Conservation (phyloP, 2,329 filamentous ascomycete genomes). For the Ceratocystis albifundus region DNA sequence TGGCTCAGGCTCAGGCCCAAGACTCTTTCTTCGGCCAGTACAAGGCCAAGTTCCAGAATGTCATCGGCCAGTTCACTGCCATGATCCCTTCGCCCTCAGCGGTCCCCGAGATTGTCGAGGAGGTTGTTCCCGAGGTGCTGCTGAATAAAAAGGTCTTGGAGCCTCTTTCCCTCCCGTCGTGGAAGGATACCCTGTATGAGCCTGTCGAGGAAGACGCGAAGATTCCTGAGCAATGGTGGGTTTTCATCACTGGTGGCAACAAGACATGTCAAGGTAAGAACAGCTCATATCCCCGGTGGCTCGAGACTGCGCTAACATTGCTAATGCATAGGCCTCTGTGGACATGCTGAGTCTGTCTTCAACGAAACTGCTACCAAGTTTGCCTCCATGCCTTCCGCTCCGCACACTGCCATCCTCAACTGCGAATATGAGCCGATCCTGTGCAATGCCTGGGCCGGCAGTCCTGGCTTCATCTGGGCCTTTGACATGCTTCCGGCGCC, state of each 20-base stretch:
- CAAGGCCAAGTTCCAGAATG: constrained; percentile 51
- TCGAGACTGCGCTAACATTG: background rate
- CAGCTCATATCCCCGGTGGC: background rate
- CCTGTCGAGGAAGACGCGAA: constrained; percentile 48
- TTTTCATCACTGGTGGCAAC: constrained; percentile 65
- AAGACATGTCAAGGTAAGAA: constrained; percentile 58
- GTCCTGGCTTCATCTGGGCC: constrained; percentile 53
- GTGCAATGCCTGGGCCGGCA: constrained; percentile 61
- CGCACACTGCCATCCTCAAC: constrained; percentile 58
- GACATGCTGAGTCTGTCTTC: constrained; percentile 50
- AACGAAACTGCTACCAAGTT: constrained; percentile 55
- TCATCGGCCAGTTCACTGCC: constrained; percentile 46
- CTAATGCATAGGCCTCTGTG: constrained; percentile 47
- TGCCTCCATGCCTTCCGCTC: constrained; percentile 47
- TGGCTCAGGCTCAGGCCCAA: constrained; percentile 42
- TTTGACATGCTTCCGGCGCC: constrained; percentile 55
- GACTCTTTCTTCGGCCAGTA: constrained; percentile 44
- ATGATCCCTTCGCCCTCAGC: constrained; percentile 35
- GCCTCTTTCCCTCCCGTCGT: constrained; percentile 54
- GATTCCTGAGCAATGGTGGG: constrained; percentile 63
- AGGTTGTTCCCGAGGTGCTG: constrained; percentile 30
- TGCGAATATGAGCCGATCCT: constrained; percentile 64
- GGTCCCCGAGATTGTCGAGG: constrained; percentile 38
- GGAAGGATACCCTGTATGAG: constrained; percentile 55
- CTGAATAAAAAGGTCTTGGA: constrained; percentile 36